Conservation (phyloP, 192 early-diverging fungal species). For the Backusella parvicylindrica region DNA sequence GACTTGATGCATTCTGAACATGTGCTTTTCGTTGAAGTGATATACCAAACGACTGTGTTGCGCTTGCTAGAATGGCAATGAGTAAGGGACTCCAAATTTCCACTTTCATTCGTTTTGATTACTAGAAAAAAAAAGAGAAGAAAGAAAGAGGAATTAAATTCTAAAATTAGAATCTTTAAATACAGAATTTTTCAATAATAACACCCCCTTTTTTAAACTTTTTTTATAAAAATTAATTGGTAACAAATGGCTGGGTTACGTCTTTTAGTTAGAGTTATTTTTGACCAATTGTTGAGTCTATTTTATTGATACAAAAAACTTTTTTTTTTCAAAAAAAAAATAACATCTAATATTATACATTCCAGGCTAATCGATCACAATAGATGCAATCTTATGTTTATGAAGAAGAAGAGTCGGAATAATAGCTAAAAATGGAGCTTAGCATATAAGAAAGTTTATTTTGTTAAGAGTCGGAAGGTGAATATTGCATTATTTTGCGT, state of each 20-base stretch:
- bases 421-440: background rate
- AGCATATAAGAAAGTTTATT: background rate
- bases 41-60: slow-evolving; percentile 71
- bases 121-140: background rate
- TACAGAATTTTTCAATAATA: background rate
- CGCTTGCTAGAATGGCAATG: slow-evolving; percentile 51
- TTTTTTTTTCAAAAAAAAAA: too few species aligned
- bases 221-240: background rate
- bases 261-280: too few species aligned
- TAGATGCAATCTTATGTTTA: background rate
- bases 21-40: slow-evolving; percentile 67
- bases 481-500: background rate
- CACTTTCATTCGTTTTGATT: background rate
- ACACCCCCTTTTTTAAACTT: background rate
- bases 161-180: background rate
- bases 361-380: background rate
- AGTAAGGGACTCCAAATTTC: slow-evolving; percentile 54
- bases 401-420: background rate
- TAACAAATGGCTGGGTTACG: background rate
- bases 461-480: background rate
- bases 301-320: too few species aligned
- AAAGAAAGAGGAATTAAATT: background rate
- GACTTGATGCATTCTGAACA: slow-evolving; percentile 36
- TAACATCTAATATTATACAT: too few species aligned
- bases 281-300: background rate